Percentiles rank a stretch among this genome's conserved stretches.
Conservation (phyloP, 352 stramenopile species). For the Phytophthora megakarya region DNA sequence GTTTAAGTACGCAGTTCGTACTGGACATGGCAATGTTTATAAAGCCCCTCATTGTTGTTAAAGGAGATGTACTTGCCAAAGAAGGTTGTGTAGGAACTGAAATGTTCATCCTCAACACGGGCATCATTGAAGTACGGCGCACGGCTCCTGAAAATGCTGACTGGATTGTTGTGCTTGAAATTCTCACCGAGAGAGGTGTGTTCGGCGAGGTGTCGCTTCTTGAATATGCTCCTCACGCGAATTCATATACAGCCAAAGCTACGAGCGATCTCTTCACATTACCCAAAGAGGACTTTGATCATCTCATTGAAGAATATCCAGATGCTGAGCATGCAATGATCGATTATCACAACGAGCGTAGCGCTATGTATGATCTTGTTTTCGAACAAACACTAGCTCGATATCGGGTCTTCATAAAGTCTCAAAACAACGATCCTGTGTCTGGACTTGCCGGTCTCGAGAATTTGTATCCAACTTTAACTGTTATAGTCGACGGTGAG, state of each 20-base stretch:
- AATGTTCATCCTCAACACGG: constrained; percentile 85
- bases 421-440: constrained; percentile 58
- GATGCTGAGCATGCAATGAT: constrained; percentile 68
- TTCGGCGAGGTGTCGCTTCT: constrained; percentile 76
- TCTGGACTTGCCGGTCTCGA: constrained; percentile 60
- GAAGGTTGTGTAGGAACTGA: constrained; percentile 73
- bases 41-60: constrained; percentile 75
- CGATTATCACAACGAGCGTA: constrained; percentile 65
- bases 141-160: constrained; percentile 51
- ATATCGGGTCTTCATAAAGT: constrained; percentile 66
- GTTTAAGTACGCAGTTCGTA: constrained; percentile 77
- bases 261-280: constrained; percentile 81
- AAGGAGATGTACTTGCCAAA: constrained; percentile 65
- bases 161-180: constrained; percentile 78
- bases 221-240: constrained; percentile 76
- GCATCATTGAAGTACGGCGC: constrained; percentile 72
- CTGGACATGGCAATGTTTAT: constrained; percentile 89
- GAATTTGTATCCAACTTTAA: constrained; percentile 73
- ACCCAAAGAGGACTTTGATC: constrained; percentile 81
- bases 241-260: constrained; percentile 74
- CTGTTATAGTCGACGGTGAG: constrained; percentile 63
- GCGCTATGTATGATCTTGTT: constrained; percentile 64
- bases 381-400: constrained; percentile 73
- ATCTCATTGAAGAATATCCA: constrained; percentile 79
- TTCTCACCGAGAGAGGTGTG: constrained; percentile 66